A percentile compares a stretch with the other conserved stretches of the same genome.
Conservation (phyloP, 2,329 filamentous ascomycete species). For the Neurospora sp. region DNA sequence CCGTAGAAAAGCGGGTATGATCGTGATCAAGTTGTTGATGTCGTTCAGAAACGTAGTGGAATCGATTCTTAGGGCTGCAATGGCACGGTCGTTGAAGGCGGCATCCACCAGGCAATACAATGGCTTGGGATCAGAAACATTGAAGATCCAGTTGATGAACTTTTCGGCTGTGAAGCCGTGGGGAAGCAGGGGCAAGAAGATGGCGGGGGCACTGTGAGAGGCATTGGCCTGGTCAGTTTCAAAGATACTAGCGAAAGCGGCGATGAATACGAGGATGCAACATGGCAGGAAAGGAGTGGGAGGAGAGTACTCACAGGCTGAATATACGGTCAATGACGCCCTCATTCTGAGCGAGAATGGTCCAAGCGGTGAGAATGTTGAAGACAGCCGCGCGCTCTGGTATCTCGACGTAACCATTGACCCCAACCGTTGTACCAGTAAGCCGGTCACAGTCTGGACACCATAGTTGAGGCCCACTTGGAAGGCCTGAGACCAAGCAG, state of each 20-base stretch:
- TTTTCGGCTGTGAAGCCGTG: neutral
- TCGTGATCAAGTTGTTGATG: neutral
- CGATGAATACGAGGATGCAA: neutral
- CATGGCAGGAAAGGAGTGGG: neutral
- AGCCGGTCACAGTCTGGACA: neutral
- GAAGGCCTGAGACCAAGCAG: neutral
- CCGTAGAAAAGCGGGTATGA: neutral
- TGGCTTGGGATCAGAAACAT: neutral
- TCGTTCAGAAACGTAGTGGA: neutral
- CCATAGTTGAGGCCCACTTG: neutral
- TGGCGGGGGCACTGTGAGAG: neutral
- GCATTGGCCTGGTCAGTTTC: neutral
- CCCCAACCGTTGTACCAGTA: neutral
- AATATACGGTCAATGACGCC: neutral
- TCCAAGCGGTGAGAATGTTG: neutral
- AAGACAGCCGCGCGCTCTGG: neutral
- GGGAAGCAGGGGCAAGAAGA: neutral
- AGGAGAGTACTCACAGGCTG: neutral
- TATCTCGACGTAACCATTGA: neutral
- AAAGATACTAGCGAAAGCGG: neutral
- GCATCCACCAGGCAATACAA: neutral
- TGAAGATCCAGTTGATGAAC: constrained; percentile 1
- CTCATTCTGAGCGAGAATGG: neutral
- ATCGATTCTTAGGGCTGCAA: neutral
- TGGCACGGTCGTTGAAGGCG: neutral